Evolutionary conservation across 805 yeast species (phyloP), one percentile per base, ranked within the genome.

Genomic region (Candida sanyiensis): DNA sequence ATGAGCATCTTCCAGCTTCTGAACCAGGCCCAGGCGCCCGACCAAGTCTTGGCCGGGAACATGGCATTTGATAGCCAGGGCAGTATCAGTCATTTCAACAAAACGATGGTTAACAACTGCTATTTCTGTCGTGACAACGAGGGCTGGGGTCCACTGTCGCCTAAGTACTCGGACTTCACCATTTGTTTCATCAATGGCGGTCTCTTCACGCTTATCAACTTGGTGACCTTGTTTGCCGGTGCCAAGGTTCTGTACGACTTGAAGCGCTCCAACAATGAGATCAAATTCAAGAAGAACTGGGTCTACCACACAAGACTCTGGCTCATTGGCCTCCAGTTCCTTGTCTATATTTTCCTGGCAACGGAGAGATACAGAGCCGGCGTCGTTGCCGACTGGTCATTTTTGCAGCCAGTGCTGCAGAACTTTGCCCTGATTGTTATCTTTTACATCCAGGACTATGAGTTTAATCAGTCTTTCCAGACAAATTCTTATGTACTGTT

Each of bases 401-500:
- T 58, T 23, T 40, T 67, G 30, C 66, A 70, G 16, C 56, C 75
- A 5, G 49, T 65, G 16, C 28, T 64, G 12, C 59, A 70, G 34
- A 44, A 67, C 0, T 43, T 63, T 3, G 75, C 79, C 1, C 23
- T 38, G 11, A 35, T 69, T 3, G 72, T 83, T 5, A 83, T 77
- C 0, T 56, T 73, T 13, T 60, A 64, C 4, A 59, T 87, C 25
- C 82, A 86, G 42, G 83, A 77, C 59, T 56, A 83, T 42, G 97
- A 90, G 57, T 81, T 77, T 52, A 74, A 70, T 58, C 77, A 83
- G 56, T 56, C 78, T 9, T 69, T 63, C 30, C 73, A 84, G 17
- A 77, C 96, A 2, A 75, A 72, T 48, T 81, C 90, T 2, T 66
- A 75, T 0, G 62, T 88, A 33, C 70, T 90, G 28, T 68, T 81